A percentile compares a stretch with the other conserved stretches of the same genome.
Evolutionary conservation across 1,284 basidiomycete species (phyloP).

Genomic region (Tetrapyrgos nigripes): DNA sequence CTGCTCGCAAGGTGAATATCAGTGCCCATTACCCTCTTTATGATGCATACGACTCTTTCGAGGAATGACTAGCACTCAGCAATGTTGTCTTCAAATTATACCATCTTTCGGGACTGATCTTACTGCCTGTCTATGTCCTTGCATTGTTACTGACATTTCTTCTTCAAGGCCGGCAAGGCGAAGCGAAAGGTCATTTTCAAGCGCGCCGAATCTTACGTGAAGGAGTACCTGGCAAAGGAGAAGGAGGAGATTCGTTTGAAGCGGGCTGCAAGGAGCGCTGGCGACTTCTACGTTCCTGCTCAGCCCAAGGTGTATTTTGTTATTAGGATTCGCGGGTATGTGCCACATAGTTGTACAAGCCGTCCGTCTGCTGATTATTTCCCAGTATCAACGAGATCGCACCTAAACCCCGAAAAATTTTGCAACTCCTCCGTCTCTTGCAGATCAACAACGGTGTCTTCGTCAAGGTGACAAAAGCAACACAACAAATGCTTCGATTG

Average conservation of each 20-base stretch:
- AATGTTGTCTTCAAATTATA: slow-evolving; percentile 83
- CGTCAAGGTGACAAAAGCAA: slow-evolving; percentile 96
- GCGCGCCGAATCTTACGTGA: slow-evolving; percentile 98
- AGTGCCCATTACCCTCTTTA: slow-evolving; percentile 37
- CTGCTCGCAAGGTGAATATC: slow-evolving; percentile 89
- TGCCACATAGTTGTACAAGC: slow-evolving; percentile 24
- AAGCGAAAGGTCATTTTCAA: slow-evolving; percentile 99
- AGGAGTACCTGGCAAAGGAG: slow-evolving; percentile 94
- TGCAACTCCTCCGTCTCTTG: slow-evolving; percentile 97
- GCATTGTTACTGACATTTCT: slow-evolving; percentile 15
- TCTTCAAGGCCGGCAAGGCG: slow-evolving; percentile 79
- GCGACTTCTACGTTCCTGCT: slow-evolving; percentile 97
- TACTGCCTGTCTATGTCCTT: slow-evolving; percentile 17
- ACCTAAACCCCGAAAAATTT: slow-evolving; percentile 98
- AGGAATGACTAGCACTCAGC: slow-evolving; percentile 75
- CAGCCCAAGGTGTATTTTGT: slow-evolving; percentile 99
- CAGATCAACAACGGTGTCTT: slow-evolving; percentile 99
- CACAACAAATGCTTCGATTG: slow-evolving; percentile 97
- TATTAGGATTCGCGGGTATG: slow-evolving; percentile 93
- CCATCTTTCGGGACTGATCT: slow-evolving; percentile 98
- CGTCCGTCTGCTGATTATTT: background rate
- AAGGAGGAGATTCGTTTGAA: slow-evolving; percentile 97
- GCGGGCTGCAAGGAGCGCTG: slow-evolving; percentile 90
- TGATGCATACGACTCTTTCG: slow-evolving; percentile 86
- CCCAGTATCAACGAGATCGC: slow-evolving; percentile 98